Evolutionary conservation across 2,329 filamentous ascomycete species (phyloP).

Genomic region (Helotiales sp.): DNA sequence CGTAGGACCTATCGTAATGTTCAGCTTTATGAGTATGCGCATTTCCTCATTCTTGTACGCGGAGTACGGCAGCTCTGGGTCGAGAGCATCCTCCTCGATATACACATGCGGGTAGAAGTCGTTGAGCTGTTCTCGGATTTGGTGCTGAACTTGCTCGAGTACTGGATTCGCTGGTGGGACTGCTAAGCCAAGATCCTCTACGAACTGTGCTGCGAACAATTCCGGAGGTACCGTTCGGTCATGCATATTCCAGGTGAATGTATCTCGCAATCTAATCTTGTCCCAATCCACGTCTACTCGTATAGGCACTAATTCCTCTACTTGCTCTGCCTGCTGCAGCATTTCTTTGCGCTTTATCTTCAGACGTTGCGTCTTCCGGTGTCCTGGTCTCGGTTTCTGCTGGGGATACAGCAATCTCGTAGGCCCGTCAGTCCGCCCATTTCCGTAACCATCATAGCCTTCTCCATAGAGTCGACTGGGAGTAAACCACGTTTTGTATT

Average conservation of each 20-base stretch:
- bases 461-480: conserved; percentile 62
- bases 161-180: conserved; percentile 67
- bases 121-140: conserved; percentile 85
- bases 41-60: conserved; percentile 99
- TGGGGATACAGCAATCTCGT: conserved; percentile 77
- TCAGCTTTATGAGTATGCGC: conserved; percentile 92
- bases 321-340: conserved; percentile 81
- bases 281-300: conserved; percentile 93
- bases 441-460: conserved; percentile 88
- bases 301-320: conserved; percentile 89
- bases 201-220: conserved; percentile 82
- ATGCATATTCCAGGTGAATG: conserved; percentile 97
- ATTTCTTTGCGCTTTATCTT: conserved; percentile 79
- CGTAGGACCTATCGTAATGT: conserved; percentile 94
- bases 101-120: conserved; percentile 94
- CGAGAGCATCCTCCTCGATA: conserved; percentile 85
- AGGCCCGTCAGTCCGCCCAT: conserved; percentile 75
- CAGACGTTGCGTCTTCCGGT: conserved; percentile 70
- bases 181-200: conserved; percentile 86
- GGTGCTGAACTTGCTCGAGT: conserved; percentile 59
- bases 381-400: conserved; percentile 74
- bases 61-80: conserved; percentile 84
- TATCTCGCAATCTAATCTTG: conserved; percentile 92
- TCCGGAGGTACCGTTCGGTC: conserved; percentile 80
- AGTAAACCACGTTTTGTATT: conserved; percentile 56